A percentile compares a stretch with the other conserved stretches of the same genome.
Conservation (phyloP, 1,139 yeast species). For the Sugiyamaella neomexicana region DNA sequence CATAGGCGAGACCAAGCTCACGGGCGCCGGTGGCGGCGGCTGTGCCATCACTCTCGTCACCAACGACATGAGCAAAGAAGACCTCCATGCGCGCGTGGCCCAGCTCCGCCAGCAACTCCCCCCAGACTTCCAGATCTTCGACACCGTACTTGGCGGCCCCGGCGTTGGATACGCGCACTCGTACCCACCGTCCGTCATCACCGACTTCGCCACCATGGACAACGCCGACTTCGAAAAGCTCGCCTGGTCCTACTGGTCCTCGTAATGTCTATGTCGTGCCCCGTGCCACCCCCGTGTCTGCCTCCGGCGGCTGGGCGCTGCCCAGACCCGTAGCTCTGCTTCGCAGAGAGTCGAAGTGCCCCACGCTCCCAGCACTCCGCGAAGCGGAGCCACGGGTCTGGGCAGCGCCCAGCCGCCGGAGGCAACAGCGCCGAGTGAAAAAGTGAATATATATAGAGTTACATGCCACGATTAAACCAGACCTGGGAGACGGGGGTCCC, state of each 20-base stretch:
- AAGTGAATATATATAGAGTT: conserved; percentile 25
- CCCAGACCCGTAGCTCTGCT: not conserved
- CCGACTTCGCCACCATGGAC: conserved; percentile 14
- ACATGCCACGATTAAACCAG: conserved; percentile 92
- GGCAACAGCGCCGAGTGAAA: not conserved
- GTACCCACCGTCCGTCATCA: not conserved
- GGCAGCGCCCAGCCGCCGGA: not conserved
- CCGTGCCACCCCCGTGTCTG: not conserved
- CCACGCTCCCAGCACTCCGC: not conserved
- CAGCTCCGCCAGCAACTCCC: conserved; percentile 41
- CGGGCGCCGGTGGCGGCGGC: conserved; percentile 99
- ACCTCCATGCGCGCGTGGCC: conserved; percentile 43
- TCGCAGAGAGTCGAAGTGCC: not conserved
- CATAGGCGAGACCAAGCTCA: conserved; percentile 86
- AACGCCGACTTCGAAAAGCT: conserved; percentile 11
- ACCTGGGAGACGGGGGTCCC: conserved; percentile 64
- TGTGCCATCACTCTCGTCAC: conserved; percentile 87
- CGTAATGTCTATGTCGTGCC: not conserved
- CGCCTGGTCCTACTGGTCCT: conserved; percentile 19
- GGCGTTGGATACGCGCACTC: conserved; percentile 59
- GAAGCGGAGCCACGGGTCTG: not conserved
- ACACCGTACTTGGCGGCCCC: conserved; percentile 82
- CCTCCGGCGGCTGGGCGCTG: conserved; percentile 2
- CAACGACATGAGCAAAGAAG: conserved; percentile 43
- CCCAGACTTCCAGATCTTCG: conserved; percentile 73